Base-by-base conservation (phyloP, 257 asterid genomes). In the Scutellaria baicalensis region DNA sequence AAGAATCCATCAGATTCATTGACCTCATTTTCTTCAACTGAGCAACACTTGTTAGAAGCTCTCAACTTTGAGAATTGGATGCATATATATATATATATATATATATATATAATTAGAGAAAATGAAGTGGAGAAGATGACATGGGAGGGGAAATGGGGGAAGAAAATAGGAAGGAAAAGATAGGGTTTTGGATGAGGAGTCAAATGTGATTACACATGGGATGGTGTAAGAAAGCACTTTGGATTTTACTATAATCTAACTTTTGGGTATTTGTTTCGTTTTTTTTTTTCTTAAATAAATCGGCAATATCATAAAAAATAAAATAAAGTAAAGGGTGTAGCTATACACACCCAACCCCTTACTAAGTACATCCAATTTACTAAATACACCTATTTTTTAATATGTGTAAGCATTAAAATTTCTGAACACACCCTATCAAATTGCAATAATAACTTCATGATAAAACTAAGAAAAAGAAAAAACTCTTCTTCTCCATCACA, bases 131-230 rank as follows among this genome's bases (percentile, higher is more conserved):
- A 78, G 43, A 16, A 66, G 61, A 35, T 12, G 14, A 31, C 59
- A 52, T 23, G 17, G 17, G 8, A 60, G 49, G 12, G 50, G 11
- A 20, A 20, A 68, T 23, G 59, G 39, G 4, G 18, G 16, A 48
- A 49, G 17, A n/a, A 60, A 47, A 0, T 47, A 16, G 42, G 64
- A 9, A 38, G 40, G 48, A 71, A 23, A 63, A 78, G 87, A 85
- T 80, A 82, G 86, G 84, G 84, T 85, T 85, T 49, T 68, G 84
- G 90, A 84, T 84, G 69, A 79, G 78, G 68, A 2, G 33, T 27
- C 33, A 18, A 48, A 49, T 66, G 48, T 36, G 50, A 60, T 49
- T 8, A 31, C n/a, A 62, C 52, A 44, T 62, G 55, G 57, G 57
- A 44, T 14, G 21, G 47, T 44, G 56, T 57, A 44, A 44, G 23